Conservation (phyloP, 1,284 basidiomycete species). For the Porodaedalea pini region DNA sequence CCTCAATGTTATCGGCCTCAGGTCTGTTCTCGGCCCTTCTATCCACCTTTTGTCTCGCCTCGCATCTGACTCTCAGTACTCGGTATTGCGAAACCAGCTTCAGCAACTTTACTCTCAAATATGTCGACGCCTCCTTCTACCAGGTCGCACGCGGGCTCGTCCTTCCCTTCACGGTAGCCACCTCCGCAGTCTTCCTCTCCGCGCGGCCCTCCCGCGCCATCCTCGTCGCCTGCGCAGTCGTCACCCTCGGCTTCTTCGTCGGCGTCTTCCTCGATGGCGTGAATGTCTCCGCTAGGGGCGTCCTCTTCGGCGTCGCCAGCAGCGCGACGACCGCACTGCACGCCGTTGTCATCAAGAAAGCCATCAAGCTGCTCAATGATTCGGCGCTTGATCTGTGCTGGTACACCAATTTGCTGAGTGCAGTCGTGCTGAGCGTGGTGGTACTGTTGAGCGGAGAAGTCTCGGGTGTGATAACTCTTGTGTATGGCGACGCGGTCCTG, state of each 20-base stretch:
- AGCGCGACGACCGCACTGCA: constrained; percentile 78
- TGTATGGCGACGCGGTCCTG: constrained; percentile 45
- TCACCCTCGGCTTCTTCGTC: constrained; percentile 81
- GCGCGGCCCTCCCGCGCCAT: constrained; percentile 70
- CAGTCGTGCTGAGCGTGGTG: constrained; percentile 61
- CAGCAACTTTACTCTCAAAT: constrained; percentile 88
- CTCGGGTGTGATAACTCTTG: constrained; percentile 52
- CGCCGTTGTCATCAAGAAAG: constrained; percentile 84
- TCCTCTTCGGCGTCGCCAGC: constrained; percentile 72
- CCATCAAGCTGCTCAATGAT: constrained; percentile 69
- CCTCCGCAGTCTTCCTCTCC: constrained; percentile 70
- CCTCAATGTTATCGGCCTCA: constrained; percentile 77
- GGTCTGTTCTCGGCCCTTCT: constrained; percentile 50
- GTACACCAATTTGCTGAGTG: constrained; percentile 79
- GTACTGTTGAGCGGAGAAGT: constrained; percentile 71
- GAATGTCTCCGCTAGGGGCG: constrained; percentile 55
- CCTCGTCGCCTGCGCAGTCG: constrained; percentile 65
- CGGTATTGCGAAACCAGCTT: constrained; percentile 45
- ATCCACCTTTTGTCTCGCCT: too few relatives aligned
- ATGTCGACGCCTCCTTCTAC: constrained; percentile 89
- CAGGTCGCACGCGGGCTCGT: constrained; percentile 86
- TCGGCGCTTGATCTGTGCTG: constrained; percentile 78
- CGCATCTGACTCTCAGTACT: background rate
- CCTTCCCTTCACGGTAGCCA: constrained; percentile 80
- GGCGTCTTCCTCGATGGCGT: constrained; percentile 79